Evolutionary conservation across 2,329 filamentous ascomycete genomes (phyloP).

Genomic region (Talaromyces sp.): DNA sequence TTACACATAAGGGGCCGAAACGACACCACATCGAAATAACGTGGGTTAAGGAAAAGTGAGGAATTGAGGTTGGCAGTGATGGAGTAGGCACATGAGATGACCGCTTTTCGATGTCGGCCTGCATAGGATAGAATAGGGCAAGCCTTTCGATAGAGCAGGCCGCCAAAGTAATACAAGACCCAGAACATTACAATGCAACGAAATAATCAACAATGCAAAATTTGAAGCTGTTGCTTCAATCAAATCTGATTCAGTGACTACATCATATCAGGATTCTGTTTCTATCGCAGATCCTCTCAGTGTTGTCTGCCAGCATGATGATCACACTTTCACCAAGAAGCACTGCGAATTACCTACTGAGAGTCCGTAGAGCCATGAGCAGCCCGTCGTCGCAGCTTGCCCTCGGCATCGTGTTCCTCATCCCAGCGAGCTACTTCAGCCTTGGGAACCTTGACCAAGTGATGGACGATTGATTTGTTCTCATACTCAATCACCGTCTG

Average conservation of each 20-base stretch:
- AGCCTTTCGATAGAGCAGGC: too few species aligned
- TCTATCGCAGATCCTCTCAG: neutral
- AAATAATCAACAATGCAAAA: too few species aligned
- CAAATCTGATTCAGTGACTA: neutral
- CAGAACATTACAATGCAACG: too few species aligned
- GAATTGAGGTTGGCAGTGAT: too few species aligned
- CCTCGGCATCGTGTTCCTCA: conserved; percentile 52
- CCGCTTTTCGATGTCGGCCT: too few species aligned
- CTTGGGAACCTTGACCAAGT: conserved; percentile 55
- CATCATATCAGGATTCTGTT: neutral
- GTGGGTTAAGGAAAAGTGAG: too few species aligned
- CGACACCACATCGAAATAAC: too few species aligned
- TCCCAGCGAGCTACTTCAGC: conserved; percentile 57
- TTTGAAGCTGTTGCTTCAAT: too few species aligned
- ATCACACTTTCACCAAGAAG: neutral
- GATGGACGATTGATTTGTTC: conserved; percentile 47
- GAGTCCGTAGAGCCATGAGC: neutral
- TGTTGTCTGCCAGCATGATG: neutral
- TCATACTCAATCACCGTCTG: conserved; percentile 54
- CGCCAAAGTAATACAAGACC: too few species aligned
- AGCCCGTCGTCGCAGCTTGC: conserved; percentile 22
- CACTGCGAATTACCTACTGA: neutral
- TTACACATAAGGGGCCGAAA: too few species aligned
- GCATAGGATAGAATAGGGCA: too few species aligned
- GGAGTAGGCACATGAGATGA: too few species aligned